Base-by-base conservation (phyloP, 345 rosid genomes). In the Microthlaspi erraticum region DNA sequence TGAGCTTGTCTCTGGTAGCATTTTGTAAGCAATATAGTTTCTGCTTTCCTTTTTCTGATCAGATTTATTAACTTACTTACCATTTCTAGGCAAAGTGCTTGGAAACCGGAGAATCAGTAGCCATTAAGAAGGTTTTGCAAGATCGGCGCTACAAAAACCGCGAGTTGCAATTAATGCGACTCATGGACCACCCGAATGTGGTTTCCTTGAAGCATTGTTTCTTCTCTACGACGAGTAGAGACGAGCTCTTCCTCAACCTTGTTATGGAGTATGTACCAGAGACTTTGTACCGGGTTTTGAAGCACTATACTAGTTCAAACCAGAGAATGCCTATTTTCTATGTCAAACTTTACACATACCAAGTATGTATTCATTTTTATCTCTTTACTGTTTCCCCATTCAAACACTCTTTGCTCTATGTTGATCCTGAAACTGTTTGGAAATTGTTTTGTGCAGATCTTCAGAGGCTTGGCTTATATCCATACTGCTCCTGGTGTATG, bases 241-340 rank as follows among this genome's bases (percentile, higher is more conserved):
- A 86, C 58, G 94, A 90, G 53, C 87, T 90, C 45, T 88, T 81
- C 72, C 85, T 88, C 68, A 88, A 91, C 72, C 82, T 91, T 49
- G 94, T 91, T 29, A 86, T 91, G 94, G 97, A 91, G 74, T 91
- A 81, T 83, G 86, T 91, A 52, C 97, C 97, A 0, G 86, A 86
- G 70, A 91, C 84, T 17, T 54, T 91, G 83, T 85, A 85, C 61
- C 76, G 81, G 10, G 90, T 90, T 66, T 60, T 83, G 67, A 83
- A 74, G 85, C 94, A 82, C 66, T 88, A 85, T 71, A 86, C 79
- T 71, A 83, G 71, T 61, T 56, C 76, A 68, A 84, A 81, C 75
- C 94, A 88, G 71, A 81, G 88, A 72, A 88, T 88, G 97, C 97
- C 97, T 2, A 81, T 90, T 39, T 77, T 88, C 64, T 85, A 80